Base-by-base conservation (phyloP, 2,329 filamentous ascomycete species). In the Laburnicola sp. region DNA sequence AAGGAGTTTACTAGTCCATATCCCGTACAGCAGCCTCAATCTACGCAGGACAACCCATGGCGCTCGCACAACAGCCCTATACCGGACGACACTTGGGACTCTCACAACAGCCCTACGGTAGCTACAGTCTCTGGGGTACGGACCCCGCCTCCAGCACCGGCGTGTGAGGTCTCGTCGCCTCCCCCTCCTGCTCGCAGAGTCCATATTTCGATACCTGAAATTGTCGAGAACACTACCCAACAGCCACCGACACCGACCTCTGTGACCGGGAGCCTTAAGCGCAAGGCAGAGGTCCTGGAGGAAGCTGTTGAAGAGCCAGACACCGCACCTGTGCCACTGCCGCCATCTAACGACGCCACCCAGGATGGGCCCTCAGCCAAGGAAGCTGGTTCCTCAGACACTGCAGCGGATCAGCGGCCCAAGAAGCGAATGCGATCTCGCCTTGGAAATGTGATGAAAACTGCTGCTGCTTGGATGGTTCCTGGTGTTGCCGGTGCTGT, bases 171-270 rank as follows among this genome's bases (percentile, higher is more conserved):
- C 5, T 48, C 53, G 9, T 45, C 57, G 3, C 45, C 56, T 1
- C 43, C 56, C 22, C 65, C 57, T 11, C 59, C 60, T 30, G 50
- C 47, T 9, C 60, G 57, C 9, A 56, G 62, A n/a, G 65, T 64
- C 2, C 63, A 62, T 45, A 57, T 71, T 6, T 65, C 69, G 3
- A 71, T 70, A 35, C 55, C 60, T 1, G 66, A 71, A 42, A 70
- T 70, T 35, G 64, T 70, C 4, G 69, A 70, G 22, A 44, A 58
- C 23, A 39, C 44, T 11, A 48, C 54, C 1, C 57, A 66, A 28
- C 63, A 69, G 30, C 66, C 69, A 10, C 64, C 58, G 4, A 69
- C 68, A 1, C 65, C 69, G 2, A 60, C 57, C 6, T 69, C 68
- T 22, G 45, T 66, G 2, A 64, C 48, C 10, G 28, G 58, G 2